Base-by-base conservation (phyloP, 768 basidiomycete species). In the Gyrodon lividus region DNA sequence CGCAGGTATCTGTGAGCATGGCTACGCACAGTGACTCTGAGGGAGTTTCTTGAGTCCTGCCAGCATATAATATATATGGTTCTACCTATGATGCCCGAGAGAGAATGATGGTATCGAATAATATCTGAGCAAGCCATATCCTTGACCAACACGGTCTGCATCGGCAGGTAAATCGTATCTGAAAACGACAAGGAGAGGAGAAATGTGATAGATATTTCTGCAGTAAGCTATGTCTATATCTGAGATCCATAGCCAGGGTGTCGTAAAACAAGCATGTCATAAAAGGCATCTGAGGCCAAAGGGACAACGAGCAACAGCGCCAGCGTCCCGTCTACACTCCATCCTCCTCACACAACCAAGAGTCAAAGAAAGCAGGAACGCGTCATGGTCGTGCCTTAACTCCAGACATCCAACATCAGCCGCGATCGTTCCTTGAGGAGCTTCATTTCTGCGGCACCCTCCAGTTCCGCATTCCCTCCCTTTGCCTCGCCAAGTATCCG, bases 381-480 rank as follows among this genome's bases (percentile, higher is more conserved):
- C 5, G 5, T 34, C 23, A 30, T 38, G 7, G 7, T 4, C 22
- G 13, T 16, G n/a, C 8, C 69, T 72, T 72, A 92, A 72, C 89
- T 90, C 91, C 91, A 93, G 56, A 93, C 92, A 70, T 95, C 92
- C 57, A 91, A 69, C 77, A 95, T 77, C 56, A 94, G 76, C 59
- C 93, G 74, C 52, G 89, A 92, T 44, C 93, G 80, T 70, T 98
- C 97, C 78, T 99, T 99, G 71, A 99, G 74, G 60, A 93, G 71
- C 74, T 98, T 99, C 55, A 97, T 70, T 76, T 98, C 95, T 49
- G 92, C 91, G 4, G 76, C 82, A 34, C 95, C 95, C 70, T 97
- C 94, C 5, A 90, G 87, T 60, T 89, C 88, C 1, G 81, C 85
- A 17, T 78, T 83, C 19, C 95, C 97, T 34, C 92, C 93, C 77